These are phyloP conservation scores for Peribolospora kevripleyi DNA, from an alignment of 768 basidiomycete genomes.

Conservation along the genomic window DNA sequence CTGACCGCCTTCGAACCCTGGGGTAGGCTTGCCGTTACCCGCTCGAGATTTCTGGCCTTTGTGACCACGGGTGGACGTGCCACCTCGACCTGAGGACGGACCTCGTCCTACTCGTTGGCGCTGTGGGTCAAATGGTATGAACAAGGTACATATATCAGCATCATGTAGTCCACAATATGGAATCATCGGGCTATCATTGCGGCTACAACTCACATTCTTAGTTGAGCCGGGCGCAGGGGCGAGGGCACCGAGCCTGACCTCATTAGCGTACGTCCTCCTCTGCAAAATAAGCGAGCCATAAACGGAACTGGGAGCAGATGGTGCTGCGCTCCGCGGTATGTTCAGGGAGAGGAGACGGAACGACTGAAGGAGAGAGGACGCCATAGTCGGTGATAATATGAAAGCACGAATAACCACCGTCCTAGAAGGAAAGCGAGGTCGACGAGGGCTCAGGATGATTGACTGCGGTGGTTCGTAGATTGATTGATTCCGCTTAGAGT, in stretches of 20 bases:
- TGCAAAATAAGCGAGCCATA: no score
- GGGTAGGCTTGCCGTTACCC: constrained; percentile 54
- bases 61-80: constrained; percentile 76
- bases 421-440: no score
- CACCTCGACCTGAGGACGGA: constrained; percentile 70
- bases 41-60: constrained; percentile 90
- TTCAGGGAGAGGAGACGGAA: no score
- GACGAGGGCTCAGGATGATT: no score
- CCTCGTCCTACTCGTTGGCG: constrained; percentile 89
- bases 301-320: no score
- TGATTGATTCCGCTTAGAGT: no score
- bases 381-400: no score
- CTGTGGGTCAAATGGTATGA: constrained; percentile 21
- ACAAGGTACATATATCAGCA: not conserved
- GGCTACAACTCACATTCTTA: constrained; percentile 30
- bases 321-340: no score
- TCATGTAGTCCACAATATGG: constrained; percentile 1
- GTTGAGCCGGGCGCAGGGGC: constrained; percentile 44
- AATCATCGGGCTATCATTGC: not conserved
- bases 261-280: constrained; percentile 22
- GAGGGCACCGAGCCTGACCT: constrained; percentile 43
- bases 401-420: no score
- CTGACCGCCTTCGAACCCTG: constrained; percentile 89
- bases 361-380: no score
- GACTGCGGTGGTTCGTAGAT: no score